Conservation (phyloP, 164 flowering plant species). For the Umbilicus rupestris region DNA sequence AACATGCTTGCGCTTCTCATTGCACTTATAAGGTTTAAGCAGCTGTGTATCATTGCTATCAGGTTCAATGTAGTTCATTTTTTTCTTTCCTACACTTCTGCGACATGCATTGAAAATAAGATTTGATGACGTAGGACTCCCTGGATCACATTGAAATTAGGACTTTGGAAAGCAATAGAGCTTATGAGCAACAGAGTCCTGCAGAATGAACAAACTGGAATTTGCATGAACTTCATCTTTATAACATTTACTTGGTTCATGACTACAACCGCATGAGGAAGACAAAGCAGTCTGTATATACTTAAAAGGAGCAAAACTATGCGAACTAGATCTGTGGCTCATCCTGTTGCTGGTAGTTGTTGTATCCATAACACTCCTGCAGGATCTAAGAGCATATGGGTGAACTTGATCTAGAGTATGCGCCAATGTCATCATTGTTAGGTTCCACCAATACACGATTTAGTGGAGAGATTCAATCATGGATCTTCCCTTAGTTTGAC, state of each 20-base stretch:
- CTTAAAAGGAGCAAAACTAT: neutral
- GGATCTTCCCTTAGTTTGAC: neutral
- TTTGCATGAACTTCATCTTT: neutral
- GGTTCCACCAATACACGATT: neutral
- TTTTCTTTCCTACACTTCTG: neutral
- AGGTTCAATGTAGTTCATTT: neutral
- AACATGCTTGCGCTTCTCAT: neutral
- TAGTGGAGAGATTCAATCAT: neutral
- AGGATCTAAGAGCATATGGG: neutral
- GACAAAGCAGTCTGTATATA: neutral
- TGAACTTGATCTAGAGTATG: neutral
- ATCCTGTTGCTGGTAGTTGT: too few species aligned
- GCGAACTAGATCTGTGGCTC: neutral
- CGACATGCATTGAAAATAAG: too few species aligned
- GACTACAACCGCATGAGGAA: neutral
- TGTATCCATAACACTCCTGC: neutral
- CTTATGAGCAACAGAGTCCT: neutral
- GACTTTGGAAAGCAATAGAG: neutral
- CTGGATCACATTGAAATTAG: too few species aligned
- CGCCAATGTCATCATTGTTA: neutral
- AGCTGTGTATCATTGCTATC: neutral
- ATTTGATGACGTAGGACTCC: too few species aligned
- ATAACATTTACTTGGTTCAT: neutral
- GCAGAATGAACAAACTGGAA: neutral
- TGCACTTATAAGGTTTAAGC: neutral